Conservation (phyloP, 371 early-diverging fungal genomes). For the Polyrhizophydium stewartii region DNA sequence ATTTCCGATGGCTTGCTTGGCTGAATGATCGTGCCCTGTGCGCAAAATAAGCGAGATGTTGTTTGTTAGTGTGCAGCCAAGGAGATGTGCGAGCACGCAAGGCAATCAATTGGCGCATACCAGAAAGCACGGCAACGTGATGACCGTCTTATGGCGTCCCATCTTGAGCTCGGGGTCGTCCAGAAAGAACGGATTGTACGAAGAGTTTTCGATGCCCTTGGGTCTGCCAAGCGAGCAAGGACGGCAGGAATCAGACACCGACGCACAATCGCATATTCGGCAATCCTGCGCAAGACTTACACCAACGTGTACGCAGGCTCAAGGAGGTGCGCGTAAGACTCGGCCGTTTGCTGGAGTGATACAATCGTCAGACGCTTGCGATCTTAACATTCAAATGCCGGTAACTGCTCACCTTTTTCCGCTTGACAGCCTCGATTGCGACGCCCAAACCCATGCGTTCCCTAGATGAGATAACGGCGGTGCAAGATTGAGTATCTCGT, state of each 20-base stretch:
- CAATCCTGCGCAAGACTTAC: constrained; percentile 14
- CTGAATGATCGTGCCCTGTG: constrained; percentile 61
- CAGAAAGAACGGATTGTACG: constrained; percentile 49
- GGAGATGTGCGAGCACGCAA: background rate
- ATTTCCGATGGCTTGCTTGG: constrained; percentile 54
- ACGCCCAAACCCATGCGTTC: constrained; percentile 26
- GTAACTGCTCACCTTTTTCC: constrained; percentile 15
- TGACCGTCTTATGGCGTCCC: constrained; percentile 53
- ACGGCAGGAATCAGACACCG: background rate
- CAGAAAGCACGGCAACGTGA: constrained; percentile 57
- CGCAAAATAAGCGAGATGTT: too few species aligned
- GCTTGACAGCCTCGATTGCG: constrained; percentile 29
- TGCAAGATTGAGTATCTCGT: too few species aligned
- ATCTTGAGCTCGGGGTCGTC: constrained; percentile 66
- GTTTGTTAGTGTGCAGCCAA: too few species aligned
- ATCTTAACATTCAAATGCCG: too few species aligned
- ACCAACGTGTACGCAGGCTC: constrained; percentile 27
- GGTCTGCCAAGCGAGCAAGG: constrained; percentile 9
- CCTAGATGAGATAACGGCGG: too few species aligned
- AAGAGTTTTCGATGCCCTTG: constrained; percentile 15
- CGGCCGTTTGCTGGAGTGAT: constrained; percentile 14
- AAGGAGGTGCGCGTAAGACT: constrained; percentile 31
- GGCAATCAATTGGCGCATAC: constrained; percentile 15
- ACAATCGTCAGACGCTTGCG: too few species aligned
- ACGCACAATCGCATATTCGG: background rate